Conservation (phyloP, 306 rosid species). For the Geum urbanum region DNA sequence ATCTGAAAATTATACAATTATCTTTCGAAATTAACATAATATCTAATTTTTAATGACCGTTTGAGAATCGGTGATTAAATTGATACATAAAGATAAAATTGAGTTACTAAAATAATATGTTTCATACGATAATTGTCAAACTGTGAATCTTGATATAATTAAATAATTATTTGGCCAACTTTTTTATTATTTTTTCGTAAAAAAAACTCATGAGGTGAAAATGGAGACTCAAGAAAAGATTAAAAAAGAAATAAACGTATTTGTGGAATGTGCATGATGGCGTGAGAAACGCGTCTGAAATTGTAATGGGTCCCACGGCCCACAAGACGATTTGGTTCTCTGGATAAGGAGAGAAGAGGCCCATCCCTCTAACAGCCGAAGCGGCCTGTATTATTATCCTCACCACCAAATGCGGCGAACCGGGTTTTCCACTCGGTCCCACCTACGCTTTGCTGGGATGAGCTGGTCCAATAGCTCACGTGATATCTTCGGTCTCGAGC, state of each 20-base stretch:
- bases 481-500: constrained; percentile 20
- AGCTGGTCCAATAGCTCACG: constrained; percentile 20
- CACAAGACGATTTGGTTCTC: background rate
- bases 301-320: constrained; percentile 26
- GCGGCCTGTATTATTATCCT: constrained; percentile 4
- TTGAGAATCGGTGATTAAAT: too few species aligned
- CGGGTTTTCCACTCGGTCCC: constrained; percentile 6
- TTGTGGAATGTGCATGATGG: background rate
- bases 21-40: too few species aligned
- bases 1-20: too few species aligned
- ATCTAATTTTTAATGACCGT: too few species aligned
- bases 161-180: too few species aligned
- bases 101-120: too few species aligned
- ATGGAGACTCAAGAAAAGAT: too few species aligned
- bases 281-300: constrained; percentile 32
- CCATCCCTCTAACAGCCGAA: background rate
- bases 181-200: too few species aligned
- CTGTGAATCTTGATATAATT: too few species aligned
- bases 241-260: background rate
- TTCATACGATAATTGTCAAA: too few species aligned
- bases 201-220: too few species aligned
- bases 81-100: too few species aligned
- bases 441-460: constrained; percentile 4
- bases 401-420: constrained; percentile 30
- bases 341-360: constrained; percentile 27